Percentiles rank a stretch among this genome's conserved stretches.
Evolutionary conservation across 2,329 filamentous ascomycete genomes (phyloP).

Genomic region (Nemania sp.): DNA sequence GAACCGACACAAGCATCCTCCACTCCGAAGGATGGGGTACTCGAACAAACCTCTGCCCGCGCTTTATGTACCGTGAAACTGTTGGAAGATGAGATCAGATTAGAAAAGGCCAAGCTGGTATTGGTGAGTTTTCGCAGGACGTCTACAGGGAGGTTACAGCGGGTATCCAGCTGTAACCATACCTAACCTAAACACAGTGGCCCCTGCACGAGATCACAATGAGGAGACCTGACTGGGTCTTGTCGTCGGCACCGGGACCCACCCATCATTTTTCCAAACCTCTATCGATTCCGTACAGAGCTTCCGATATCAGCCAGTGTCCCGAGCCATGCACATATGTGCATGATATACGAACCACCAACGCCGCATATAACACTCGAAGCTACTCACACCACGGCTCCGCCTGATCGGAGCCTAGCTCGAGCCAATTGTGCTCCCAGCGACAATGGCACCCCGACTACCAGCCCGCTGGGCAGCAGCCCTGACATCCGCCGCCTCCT

Average conservation of each 20-base stretch:
- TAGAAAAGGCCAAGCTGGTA: not conserved
- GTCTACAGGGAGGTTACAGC: not conserved
- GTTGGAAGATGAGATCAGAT: not conserved
- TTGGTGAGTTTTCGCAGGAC: not conserved
- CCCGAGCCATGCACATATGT: slow-evolving; percentile 9
- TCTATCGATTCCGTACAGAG: slow-evolving; percentile 17
- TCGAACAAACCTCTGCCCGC: not conserved
- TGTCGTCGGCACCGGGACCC: slow-evolving; percentile 27
- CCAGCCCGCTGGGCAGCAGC: slow-evolving; percentile 59
- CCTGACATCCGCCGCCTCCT: slow-evolving; percentile 47
- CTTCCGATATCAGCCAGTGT: slow-evolving; percentile 25
- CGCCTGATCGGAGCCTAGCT: not conserved
- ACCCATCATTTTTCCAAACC: slow-evolving; percentile 43
- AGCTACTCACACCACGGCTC: not conserved
- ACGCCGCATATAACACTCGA: not conserved
- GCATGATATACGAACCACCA: slow-evolving; percentile 13
- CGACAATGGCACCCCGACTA: slow-evolving; percentile 61
- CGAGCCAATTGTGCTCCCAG: slow-evolving; percentile 41
- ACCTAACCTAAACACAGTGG: slow-evolving; percentile 6
- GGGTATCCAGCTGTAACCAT: not conserved
- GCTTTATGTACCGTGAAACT: not conserved
- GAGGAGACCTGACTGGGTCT: not conserved
- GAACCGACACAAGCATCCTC: not conserved
- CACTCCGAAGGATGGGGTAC: not conserved
- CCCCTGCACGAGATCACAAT: slow-evolving; percentile 18